Evolutionary conservation across 139 green algal genomes (phyloP), one percentile per base, ranked within the genome.

Genomic region (Chlorokybus atmophyticus): DNA sequence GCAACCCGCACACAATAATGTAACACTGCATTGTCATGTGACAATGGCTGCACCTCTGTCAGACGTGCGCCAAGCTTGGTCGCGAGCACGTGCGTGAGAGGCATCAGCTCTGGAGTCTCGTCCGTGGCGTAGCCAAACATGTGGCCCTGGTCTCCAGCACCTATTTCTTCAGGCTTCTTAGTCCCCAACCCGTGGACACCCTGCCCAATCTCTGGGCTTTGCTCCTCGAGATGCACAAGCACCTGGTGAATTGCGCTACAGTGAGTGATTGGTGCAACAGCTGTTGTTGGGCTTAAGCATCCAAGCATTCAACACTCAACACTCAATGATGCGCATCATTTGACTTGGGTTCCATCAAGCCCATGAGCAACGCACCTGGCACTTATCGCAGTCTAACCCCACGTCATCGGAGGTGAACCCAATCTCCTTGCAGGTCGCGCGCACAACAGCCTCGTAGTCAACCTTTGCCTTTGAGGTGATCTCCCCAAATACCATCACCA

Each of bases 91-190:
- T 97, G 93, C 10, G 92, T 99, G 10, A 99, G 79, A 24, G 92
- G 92, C 92, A 99, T 99, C 39, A 99, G 81, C 84, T 98, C 88
- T 4, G 63, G 52, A 4, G 90, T 97, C 82, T 99, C 92, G 58
- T 99, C 92, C 17, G 86, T 95, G 61, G 92, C 92, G 56, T 99
- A 99, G 50, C 92, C 92, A 75, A 99, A 99, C 92, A 99, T 99
- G 76, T 95, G 85, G 51, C 92, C 92, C 79, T 99, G 92, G 82
- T 99, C 92, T 60, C 92, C 92, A 29, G 91, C 91, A 39, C 92
- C 92, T 38, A 94, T 88, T 66, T 99, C 86, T 77, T 99, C 92
- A 19, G 94, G 76, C 10, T 84, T 81, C 82, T 99, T 99, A 60
- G 91, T 98, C 66, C 87, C 90, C 86, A 98, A 88, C 55, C 92